phyloP scores from a whole-genome alignment of 495 filamentous ascomycete genomes.

The Trichoderma erinaceum region DNA sequence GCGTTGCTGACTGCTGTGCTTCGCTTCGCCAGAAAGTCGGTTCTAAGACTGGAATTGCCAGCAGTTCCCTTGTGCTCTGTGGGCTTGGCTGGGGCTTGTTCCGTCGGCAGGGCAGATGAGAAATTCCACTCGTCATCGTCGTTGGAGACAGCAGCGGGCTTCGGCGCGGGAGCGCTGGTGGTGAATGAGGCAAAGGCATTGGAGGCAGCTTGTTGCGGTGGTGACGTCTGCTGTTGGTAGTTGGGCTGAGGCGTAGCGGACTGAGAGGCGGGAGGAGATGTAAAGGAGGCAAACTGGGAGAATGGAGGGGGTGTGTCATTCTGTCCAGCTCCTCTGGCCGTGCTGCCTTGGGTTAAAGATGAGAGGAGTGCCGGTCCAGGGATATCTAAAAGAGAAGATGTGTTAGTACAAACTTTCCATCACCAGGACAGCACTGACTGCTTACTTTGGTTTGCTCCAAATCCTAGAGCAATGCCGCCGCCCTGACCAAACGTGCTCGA shows the following conservation, averaged over 20 bases:
- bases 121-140: slow-evolving; percentile 93
- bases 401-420: slow-evolving; percentile 10
- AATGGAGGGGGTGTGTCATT: slow-evolving; percentile 41
- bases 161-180: slow-evolving; percentile 31
- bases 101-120: slow-evolving; percentile 74
- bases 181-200: slow-evolving; percentile 72
- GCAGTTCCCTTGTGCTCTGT: slow-evolving; percentile 42
- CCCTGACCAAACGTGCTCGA: slow-evolving; percentile 53
- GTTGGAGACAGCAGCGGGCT: slow-evolving; percentile 33
- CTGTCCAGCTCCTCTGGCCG: slow-evolving; percentile 38
- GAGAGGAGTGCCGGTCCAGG: slow-evolving; percentile 60
- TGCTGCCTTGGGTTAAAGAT: slow-evolving; percentile 54
- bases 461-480: slow-evolving; percentile 82
- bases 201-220: slow-evolving; percentile 35
- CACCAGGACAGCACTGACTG: too few species aligned
- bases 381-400: slow-evolving; percentile 35
- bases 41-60: slow-evolving; percentile 44
- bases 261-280: slow-evolving; percentile 38
- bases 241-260: slow-evolving; percentile 45
- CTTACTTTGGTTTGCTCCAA: slow-evolving; percentile 61
- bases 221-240: slow-evolving; percentile 33
- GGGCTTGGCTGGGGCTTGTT: slow-evolving; percentile 33
- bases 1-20: slow-evolving; percentile 42
- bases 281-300: slow-evolving; percentile 55
- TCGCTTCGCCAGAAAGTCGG: slow-evolving; percentile 45